Conservation (phyloP, 352 stramenopile species). For the Phytophthora litchii region DNA sequence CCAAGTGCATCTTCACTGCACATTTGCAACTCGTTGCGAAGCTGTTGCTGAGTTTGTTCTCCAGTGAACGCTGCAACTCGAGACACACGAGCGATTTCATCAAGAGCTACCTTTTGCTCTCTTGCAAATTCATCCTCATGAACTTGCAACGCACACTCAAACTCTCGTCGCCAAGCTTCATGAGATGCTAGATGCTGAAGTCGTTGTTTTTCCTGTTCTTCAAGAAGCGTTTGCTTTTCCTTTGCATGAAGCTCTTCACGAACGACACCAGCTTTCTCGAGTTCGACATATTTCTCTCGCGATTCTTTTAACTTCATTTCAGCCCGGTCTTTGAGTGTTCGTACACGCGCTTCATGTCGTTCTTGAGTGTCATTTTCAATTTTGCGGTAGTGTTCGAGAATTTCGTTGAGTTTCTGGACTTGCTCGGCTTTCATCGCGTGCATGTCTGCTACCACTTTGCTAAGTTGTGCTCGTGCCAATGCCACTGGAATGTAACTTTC, state of each 20-base stretch:
- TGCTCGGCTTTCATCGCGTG: constrained; percentile 78
- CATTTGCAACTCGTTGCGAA: constrained; percentile 46
- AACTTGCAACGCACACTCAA: constrained; percentile 46
- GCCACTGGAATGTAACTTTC: constrained; percentile 78
- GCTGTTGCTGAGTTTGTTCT: constrained; percentile 14
- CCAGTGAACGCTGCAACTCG: constrained; percentile 7
- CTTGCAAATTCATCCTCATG: constrained; percentile 57
- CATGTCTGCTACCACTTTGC: constrained; percentile 80
- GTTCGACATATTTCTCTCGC: constrained; percentile 28
- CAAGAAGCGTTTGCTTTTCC: constrained; percentile 15
- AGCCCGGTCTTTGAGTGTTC: constrained; percentile 46
- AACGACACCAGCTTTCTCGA: constrained; percentile 32
- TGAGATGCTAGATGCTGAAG: constrained; percentile 34
- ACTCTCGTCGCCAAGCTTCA: constrained; percentile 24
- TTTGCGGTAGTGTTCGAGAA: constrained; percentile 57
- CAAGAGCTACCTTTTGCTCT: constrained; percentile 14
- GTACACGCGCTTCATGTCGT: constrained; percentile 63
- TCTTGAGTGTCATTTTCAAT: constrained; percentile 64
- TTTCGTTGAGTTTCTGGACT: constrained; percentile 46
- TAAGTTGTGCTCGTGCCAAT: constrained; percentile 60
- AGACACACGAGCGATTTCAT: constrained; percentile 36
- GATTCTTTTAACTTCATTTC: constrained; percentile 38
- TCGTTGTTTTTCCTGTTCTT: constrained; percentile 32
- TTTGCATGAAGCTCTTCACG: constrained; percentile 26
- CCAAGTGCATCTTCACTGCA: constrained; percentile 45